phyloP scores from a whole-genome alignment of 257 asterid species.

The Petunia secreta region DNA sequence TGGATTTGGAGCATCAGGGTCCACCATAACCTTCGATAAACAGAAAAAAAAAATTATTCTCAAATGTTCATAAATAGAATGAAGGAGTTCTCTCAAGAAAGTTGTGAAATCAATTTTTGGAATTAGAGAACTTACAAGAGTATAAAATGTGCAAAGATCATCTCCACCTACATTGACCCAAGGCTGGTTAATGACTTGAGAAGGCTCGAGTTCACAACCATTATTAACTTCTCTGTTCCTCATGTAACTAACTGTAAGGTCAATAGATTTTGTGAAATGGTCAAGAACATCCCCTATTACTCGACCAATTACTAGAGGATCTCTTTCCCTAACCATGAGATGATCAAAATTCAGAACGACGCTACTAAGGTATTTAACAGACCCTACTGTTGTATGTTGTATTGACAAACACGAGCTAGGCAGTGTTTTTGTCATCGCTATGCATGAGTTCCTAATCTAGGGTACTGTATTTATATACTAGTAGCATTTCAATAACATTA shows the following conservation, averaged over 20 bases:
- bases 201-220: conserved; percentile 37
- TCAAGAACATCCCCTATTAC: conserved; percentile 30
- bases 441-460: too few relatives aligned
- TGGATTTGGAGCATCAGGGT: conserved; percentile 60
- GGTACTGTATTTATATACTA: too few relatives aligned
- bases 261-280: conserved; percentile 25
- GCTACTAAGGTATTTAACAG: too few relatives aligned
- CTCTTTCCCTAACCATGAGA: conserved; percentile 21
- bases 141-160: conserved; percentile 42
- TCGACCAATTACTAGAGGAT: conserved; percentile 28
- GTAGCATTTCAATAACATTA: too few relatives aligned
- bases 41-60: background rate
- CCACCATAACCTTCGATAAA: conserved; percentile 44
- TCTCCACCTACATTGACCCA: conserved; percentile 40
- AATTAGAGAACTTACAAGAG: conserved; percentile 38
- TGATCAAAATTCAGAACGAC: too few relatives aligned
- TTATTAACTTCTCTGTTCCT: conserved; percentile 24
- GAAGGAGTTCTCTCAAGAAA: background rate
- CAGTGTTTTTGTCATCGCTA: too few relatives aligned
- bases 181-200: conserved; percentile 36
- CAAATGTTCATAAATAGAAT: background rate
- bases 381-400: too few relatives aligned
- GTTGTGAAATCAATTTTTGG: too few relatives aligned
- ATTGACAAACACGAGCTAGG: too few relatives aligned
- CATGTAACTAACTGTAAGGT: conserved; percentile 13